A percentile compares a stretch with the other conserved stretches of the same genome.
phyloP scores from a whole-genome alignment of 441 rosid species.

The Macaranga tanarius region DNA sequence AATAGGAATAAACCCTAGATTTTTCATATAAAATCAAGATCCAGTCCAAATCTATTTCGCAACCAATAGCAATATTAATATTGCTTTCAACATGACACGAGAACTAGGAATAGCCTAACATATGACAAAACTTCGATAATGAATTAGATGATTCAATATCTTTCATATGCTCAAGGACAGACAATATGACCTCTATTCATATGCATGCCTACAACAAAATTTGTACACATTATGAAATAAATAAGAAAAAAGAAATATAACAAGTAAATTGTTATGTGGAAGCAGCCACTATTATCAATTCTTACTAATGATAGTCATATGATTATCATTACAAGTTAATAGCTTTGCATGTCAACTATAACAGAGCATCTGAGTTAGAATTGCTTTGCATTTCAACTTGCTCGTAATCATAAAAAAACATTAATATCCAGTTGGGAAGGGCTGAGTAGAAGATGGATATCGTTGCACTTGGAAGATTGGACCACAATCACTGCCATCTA shows the following conservation, averaged over 20 bases:
- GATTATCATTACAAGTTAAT: too few relatives aligned
- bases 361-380: too few relatives aligned
- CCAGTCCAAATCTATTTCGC: conserved; percentile 55
- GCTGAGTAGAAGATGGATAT: conserved; percentile 40
- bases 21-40: conserved; percentile 45
- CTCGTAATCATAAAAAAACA: too few relatives aligned
- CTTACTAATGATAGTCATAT: too few relatives aligned
- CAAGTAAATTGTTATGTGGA: too few relatives aligned
- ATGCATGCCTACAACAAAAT: conserved; percentile 44
- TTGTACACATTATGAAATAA: conserved; percentile 25
- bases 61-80: conserved; percentile 31
- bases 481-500: conserved; percentile 54
- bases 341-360: too few relatives aligned
- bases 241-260: too few relatives aligned
- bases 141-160: conserved; percentile 28
- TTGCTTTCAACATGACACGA: conserved; percentile 28
- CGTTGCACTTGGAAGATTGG: conserved; percentile 54
- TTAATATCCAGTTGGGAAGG: conserved; percentile 45
- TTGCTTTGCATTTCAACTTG: too few relatives aligned
- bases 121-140: conserved; percentile 42
- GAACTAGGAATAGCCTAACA: conserved; percentile 28
- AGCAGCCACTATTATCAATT: too few relatives aligned
- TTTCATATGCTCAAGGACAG: conserved; percentile 20
- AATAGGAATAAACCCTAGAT: too few relatives aligned
- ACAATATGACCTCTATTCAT: conserved; percentile 33